Percentiles rank a stretch among this genome's conserved stretches.
Evolutionary conservation across 129 eudicot genomes (phyloP).

Genomic region (Lactuca sativa): DNA sequence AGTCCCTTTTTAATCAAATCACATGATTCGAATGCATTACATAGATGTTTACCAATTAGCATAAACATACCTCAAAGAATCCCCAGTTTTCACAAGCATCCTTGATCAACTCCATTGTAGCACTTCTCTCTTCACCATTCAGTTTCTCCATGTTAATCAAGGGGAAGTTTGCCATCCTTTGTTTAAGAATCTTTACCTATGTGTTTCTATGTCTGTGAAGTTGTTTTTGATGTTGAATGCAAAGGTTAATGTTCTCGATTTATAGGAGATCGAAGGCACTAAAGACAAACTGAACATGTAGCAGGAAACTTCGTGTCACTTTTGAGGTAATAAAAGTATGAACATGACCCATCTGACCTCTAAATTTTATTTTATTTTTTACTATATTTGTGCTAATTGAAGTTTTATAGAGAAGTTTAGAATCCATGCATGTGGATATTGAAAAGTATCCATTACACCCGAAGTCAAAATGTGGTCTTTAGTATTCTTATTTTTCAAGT

Average conservation of each 20-base stretch:
- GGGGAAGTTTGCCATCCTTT: conserved; percentile 66
- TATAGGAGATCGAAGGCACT: conserved; percentile 45
- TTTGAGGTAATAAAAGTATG: conserved; percentile 15
- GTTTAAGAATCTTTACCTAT: neutral
- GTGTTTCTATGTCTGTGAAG: neutral
- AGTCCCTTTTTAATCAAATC: neutral
- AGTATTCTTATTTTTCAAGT: conserved; percentile 12
- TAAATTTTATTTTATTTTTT: neutral
- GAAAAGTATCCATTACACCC: conserved; percentile 10
- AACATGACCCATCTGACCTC: conserved; percentile 18
- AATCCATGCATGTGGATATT: conserved; percentile 9
- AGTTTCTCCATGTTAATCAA: conserved; percentile 61
- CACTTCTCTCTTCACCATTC: conserved; percentile 57
- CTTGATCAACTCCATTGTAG: conserved; percentile 51
- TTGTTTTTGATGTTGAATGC: conserved; percentile 23
- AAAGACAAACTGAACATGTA: conserved; percentile 31
- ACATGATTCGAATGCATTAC: neutral
- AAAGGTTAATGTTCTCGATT: conserved; percentile 24
- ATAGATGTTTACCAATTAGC: neutral
- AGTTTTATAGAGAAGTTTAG: conserved; percentile 12
- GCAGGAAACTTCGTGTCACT: conserved; percentile 32
- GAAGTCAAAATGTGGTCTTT: conserved; percentile 28
- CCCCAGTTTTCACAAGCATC: conserved; percentile 91
- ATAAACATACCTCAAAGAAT: conserved; percentile 67
- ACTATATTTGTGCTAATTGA: conserved; percentile 7